A percentile compares a stretch with the other conserved stretches of the same genome.
Evolutionary conservation across 768 basidiomycete genomes (phyloP).

Genomic region (Russula olivacea): DNA sequence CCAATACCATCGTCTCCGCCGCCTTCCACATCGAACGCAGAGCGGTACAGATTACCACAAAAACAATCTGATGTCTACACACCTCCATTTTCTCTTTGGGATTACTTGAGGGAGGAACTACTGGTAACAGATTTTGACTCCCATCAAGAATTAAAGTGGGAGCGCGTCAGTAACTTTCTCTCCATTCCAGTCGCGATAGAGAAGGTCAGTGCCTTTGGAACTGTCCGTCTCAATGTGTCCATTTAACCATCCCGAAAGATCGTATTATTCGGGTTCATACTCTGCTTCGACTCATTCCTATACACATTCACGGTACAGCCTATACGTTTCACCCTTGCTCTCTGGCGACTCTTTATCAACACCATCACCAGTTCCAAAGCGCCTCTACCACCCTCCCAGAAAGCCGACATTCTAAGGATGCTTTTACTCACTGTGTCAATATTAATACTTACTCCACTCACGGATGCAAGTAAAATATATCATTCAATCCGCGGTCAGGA

Average conservation of each 20-base stretch:
- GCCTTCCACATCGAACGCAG: slow-evolving; percentile 1
- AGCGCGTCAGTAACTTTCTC: slow-evolving; percentile 93
- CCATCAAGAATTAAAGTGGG: slow-evolving; percentile 92
- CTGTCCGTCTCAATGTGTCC: not conserved
- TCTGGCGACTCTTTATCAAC: slow-evolving; percentile 49
- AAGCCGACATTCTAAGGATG: slow-evolving; percentile 84
- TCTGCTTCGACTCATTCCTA: slow-evolving; percentile 95
- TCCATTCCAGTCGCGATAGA: slow-evolving; percentile 90
- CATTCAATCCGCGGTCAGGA: slow-evolving; percentile 97
- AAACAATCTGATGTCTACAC: slow-evolving; percentile 27
- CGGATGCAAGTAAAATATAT: slow-evolving; percentile 96
- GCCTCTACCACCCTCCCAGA: slow-evolving; percentile 77
- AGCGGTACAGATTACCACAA: slow-evolving; percentile 15
- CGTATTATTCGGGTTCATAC: slow-evolving; percentile 83
- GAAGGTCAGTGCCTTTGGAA: slow-evolving; percentile 51
- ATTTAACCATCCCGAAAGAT: slow-evolving; percentile 45
- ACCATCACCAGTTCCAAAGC: slow-evolving; percentile 41
- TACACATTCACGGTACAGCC: slow-evolving; percentile 98
- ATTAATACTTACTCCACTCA: slow-evolving; percentile 68
- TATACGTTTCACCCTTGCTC: slow-evolving; percentile 71
- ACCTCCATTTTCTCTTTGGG: slow-evolving; percentile 81
- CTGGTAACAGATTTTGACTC: slow-evolving; percentile 92
- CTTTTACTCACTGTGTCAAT: slow-evolving; percentile 72
- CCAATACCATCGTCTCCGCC: slow-evolving; percentile 41
- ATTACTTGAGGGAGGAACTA: slow-evolving; percentile 83